These are phyloP conservation scores for Neltuma alba DNA, from an alignment of 306 rosid species.

Conservation along the genomic window DNA sequence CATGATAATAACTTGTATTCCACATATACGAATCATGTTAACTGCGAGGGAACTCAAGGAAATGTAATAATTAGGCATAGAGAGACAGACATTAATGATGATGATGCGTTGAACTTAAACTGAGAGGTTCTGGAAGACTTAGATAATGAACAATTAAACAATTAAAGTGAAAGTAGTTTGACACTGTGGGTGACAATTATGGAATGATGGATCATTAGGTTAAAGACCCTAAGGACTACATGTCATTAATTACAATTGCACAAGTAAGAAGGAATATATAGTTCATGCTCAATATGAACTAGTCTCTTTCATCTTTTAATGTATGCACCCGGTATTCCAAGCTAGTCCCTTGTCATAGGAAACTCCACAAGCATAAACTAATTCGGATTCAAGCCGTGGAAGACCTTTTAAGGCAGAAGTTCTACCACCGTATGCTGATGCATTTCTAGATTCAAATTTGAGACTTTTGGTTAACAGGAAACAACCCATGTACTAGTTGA, in stretches of 20 bases:
- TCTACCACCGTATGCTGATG: too few relatives aligned
- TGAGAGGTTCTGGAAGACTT: conserved; percentile 33
- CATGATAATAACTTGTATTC: background rate
- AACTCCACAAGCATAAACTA: too few relatives aligned
- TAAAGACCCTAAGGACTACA: conserved; percentile 1
- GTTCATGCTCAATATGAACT: too few relatives aligned
- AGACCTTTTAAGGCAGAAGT: too few relatives aligned
- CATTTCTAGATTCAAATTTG: too few relatives aligned
- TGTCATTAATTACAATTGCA: conserved; percentile 40
- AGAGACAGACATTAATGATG: conserved; percentile 4
- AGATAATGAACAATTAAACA: conserved; percentile 24
- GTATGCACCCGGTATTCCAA: too few relatives aligned
- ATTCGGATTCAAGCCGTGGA: too few relatives aligned
- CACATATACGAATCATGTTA: conserved; percentile 3
- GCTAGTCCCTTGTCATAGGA: too few relatives aligned
- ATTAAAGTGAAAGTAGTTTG: conserved; percentile 27
- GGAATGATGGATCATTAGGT: conserved; percentile 46
- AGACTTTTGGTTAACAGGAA: too few relatives aligned
- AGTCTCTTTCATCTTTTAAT: too few relatives aligned
- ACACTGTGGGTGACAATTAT: conserved; percentile 37
- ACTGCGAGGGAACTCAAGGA: conserved; percentile 8
- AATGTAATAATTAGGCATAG: conserved; percentile 40
- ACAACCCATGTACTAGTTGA: too few relatives aligned
- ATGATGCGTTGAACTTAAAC: conserved; percentile 50
- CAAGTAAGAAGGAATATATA: conserved; percentile 29